Conservation (phyloP, 768 basidiomycete genomes). For the Rubroboletus satanas region DNA sequence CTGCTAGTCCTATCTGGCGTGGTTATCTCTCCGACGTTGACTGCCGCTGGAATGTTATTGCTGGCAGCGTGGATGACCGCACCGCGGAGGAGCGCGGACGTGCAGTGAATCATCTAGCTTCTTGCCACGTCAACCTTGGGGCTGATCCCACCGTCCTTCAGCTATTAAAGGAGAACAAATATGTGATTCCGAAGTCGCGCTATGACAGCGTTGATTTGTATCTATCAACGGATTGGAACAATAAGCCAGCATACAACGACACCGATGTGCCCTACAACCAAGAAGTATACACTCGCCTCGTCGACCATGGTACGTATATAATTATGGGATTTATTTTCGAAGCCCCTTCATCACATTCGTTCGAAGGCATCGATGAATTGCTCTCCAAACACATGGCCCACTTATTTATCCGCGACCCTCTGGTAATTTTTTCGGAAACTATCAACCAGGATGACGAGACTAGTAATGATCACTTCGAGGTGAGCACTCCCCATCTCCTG, state of each 20-base stretch:
- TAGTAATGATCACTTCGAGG: constrained; percentile 96
- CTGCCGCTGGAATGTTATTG: constrained; percentile 98
- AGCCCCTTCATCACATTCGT: neutral
- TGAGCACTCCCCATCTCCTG: constrained; percentile 26
- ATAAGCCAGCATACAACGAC: constrained; percentile 94
- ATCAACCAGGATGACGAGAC: constrained; percentile 85
- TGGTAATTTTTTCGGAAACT: constrained; percentile 92
- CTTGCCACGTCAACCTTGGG: constrained; percentile 1
- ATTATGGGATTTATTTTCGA: neutral
- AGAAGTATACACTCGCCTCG: constrained; percentile 65
- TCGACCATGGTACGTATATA: constrained; percentile 58
- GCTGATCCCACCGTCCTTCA: constrained; percentile 29
- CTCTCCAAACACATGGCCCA: constrained; percentile 92
- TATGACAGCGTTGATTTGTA: constrained; percentile 97
- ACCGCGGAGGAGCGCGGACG: constrained; percentile 92
- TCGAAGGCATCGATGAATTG: constrained; percentile 75
- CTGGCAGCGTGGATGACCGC: constrained; percentile 96
- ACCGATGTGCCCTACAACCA: constrained; percentile 75
- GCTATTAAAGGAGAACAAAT: constrained; percentile 74
- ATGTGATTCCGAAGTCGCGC: constrained; percentile 90
- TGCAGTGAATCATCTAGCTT: constrained; percentile 45
- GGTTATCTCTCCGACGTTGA: constrained; percentile 96
- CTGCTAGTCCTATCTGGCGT: constrained; percentile 92
- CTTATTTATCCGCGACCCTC: constrained; percentile 94
- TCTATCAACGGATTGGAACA: constrained; percentile 80